Evolutionary conservation across 345 rosid species (phyloP), one percentile per base, ranked within the genome.

Genomic region (Salix caprea): DNA sequence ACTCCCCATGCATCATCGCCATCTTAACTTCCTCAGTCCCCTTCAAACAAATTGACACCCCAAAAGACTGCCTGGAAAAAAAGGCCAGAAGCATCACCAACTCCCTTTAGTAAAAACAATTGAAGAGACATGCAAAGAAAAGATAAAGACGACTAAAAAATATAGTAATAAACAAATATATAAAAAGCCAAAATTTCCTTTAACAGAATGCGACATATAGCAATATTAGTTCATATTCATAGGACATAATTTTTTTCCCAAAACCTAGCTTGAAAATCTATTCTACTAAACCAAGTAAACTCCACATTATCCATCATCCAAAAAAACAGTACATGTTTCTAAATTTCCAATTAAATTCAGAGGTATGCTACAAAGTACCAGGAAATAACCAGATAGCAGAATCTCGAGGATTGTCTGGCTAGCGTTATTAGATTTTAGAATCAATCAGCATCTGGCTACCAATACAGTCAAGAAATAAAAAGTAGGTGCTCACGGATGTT

Each of bases 1-100:
- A 77, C 74, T 68, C 15, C 74, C 74, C 81, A 72, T 72, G 36
- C 77, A 82, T 75, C 79, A 74, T 68, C 40, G 67, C 67, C 75
- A 44, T 67, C 71, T n/a, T 65, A 18, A 52, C 72, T 64, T 72
- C 26, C 67, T 84, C 34, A 48, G 56, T 67, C 46, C 64, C 37
- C 65, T 65, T 70, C 32, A 67, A 82, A 73, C 62, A 82, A 82
- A 62, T 62, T 34, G 73, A 68, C 65, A 66, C 32, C 16, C 24
- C 62, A 64, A 44, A 60, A 73, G 58, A 61, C 82, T 36, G 30
- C 39, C 52, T 64, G 12, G 75, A 73, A 65, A 21, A 32, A 76
- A 76, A 50, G 39, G 69, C 69, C 64, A 67, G 62, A 70, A 70
- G 44, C 13, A 61, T 75, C 52, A 46, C 26, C 16, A 21, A 50